Evolutionary conservation across 192 early-diverging fungal species (phyloP).

Genomic region (Coemansia sp.): DNA sequence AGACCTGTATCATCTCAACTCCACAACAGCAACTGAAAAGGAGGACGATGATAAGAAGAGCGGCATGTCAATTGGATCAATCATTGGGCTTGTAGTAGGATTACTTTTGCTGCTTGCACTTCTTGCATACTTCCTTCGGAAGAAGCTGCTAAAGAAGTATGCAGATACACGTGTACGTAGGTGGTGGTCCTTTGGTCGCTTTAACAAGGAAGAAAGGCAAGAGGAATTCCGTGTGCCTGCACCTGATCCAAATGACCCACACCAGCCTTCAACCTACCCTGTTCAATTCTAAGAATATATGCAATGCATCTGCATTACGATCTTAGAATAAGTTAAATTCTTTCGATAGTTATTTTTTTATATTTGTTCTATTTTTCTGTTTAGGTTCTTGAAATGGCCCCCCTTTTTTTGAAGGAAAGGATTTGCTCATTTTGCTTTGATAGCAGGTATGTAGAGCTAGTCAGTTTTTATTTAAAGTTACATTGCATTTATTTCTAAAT

Average conservation of each 20-base stretch:
- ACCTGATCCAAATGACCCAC: slow-evolving; percentile 16
- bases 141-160: slow-evolving; percentile 1
- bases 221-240: neutral
- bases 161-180: slow-evolving; percentile 23
- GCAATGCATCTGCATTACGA: too few relatives aligned
- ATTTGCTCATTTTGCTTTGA: too few relatives aligned
- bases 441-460: neutral
- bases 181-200: slow-evolving; percentile 42
- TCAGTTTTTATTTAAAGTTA: neutral
- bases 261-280: slow-evolving; percentile 9
- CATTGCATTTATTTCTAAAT: too few relatives aligned
- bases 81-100: slow-evolving; percentile 14
- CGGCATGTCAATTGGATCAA: slow-evolving; percentile 12
- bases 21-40: neutral
- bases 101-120: slow-evolving; percentile 15
- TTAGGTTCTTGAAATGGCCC: too few relatives aligned
- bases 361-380: too few relatives aligned
- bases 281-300: slow-evolving; percentile 6
- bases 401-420: too few relatives aligned
- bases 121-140: slow-evolving; percentile 12
- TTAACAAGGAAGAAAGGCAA: slow-evolving; percentile 13
- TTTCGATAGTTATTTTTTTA: too few relatives aligned
- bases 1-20: slow-evolving; percentile 25
- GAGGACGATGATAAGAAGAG: neutral
- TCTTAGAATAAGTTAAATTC: neutral